These are phyloP conservation scores for Neovahlkampfia damariscottae DNA, from an alignment of 78 protist genomes.

Conservation along the genomic window DNA sequence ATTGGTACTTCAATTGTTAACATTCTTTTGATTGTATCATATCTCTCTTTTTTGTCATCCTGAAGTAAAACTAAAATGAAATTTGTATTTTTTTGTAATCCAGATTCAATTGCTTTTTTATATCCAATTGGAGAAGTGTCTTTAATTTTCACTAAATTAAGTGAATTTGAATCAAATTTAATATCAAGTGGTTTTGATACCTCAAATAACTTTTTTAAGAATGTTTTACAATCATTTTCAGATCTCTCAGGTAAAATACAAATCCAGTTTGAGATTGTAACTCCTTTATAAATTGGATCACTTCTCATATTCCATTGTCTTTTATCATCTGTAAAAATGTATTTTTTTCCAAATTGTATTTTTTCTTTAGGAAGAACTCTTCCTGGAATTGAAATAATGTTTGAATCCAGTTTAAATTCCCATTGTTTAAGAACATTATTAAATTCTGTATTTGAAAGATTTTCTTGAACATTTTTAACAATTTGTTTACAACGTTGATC, in stretches of 20 bases:
- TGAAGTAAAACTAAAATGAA: not conserved
- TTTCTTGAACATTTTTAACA: not conserved
- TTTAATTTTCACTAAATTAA: too few relatives aligned
- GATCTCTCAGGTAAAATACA: too few relatives aligned
- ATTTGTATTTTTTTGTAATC: not conserved
- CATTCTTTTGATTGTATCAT: not conserved
- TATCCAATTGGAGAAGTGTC: too few relatives aligned
- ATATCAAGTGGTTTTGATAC: too few relatives aligned
- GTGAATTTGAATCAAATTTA: too few relatives aligned
- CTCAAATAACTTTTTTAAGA: too few relatives aligned
- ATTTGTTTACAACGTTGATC: not conserved
- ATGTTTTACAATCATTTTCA: too few relatives aligned
- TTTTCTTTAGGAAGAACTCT: not conserved
- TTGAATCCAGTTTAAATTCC: not conserved
- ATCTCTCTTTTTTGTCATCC: not conserved
- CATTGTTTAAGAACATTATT: not conserved
- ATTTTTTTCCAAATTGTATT: not conserved
- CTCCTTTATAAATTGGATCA: too few relatives aligned
- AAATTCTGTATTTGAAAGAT: not conserved
- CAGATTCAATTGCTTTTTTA: too few relatives aligned
- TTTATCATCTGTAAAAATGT: not conserved
- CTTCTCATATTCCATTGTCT: not conserved
- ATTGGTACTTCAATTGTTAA: not conserved
- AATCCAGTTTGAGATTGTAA: too few relatives aligned
- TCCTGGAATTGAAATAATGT: not conserved